A percentile compares a stretch with the other conserved stretches of the same genome.
phyloP scores from a whole-genome alignment of 345 rosid species.

The Hevea brasiliensis region DNA sequence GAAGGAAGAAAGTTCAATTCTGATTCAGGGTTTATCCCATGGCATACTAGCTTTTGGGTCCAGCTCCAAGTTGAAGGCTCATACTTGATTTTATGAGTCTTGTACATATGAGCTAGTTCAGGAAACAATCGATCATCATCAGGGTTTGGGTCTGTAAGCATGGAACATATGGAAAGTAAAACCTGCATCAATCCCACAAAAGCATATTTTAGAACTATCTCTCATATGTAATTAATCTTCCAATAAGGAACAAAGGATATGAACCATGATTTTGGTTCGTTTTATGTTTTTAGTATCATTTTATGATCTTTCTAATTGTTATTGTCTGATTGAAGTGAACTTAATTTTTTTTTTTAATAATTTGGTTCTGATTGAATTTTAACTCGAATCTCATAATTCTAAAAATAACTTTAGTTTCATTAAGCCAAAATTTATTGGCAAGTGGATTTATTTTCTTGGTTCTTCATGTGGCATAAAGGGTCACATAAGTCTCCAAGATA shows the following conservation, averaged over 20 bases:
- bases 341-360: not conserved
- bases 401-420: too few relatives aligned
- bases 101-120: conserved; percentile 60
- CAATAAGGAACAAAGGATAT: not conserved
- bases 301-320: not conserved
- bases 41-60: conserved; percentile 69
- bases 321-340: not conserved
- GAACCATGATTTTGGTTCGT: too few relatives aligned
- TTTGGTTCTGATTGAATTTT: too few relatives aligned
- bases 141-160: conserved; percentile 69
- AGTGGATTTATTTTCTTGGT: not conserved
- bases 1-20: too few relatives aligned
- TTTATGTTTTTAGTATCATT: too few relatives aligned
- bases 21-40: conserved; percentile 39
- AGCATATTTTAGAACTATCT: not conserved
- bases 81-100: conserved; percentile 51
- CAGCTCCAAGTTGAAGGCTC: conserved; percentile 61
- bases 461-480: not conserved
- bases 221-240: too few relatives aligned
- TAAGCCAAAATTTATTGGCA: too few relatives aligned
- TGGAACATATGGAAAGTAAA: conserved; percentile 60
- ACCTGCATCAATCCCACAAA: conserved; percentile 33
- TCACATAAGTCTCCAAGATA: not conserved
- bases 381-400: too few relatives aligned
- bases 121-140: conserved; percentile 69